A percentile compares a stretch with the other conserved stretches of the same genome.
phyloP scores from a whole-genome alignment of 176 grass and related monocot genomes.

The Carex scoparia region DNA sequence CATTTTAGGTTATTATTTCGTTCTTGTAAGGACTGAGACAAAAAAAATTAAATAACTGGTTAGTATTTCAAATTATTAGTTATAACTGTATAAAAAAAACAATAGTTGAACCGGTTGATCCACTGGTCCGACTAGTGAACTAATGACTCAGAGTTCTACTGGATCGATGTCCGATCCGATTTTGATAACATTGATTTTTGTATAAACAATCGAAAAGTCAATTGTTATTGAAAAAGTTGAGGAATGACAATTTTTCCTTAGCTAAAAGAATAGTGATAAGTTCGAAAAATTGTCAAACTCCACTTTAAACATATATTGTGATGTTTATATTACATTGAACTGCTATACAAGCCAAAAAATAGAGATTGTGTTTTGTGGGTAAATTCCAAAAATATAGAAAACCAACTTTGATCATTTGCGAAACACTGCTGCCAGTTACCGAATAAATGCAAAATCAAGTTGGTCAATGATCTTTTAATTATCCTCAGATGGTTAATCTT shows the following conservation, averaged over 20 bases:
- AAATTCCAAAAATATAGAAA: background rate
- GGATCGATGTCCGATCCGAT: no score
- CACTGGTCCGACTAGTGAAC: no score
- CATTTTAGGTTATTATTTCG: no score
- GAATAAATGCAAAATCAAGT: background rate
- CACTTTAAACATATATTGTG: background rate
- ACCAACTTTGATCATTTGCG: background rate
- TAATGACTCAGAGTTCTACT: no score
- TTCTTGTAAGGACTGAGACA: no score
- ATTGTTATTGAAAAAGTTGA: background rate
- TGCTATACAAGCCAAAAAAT: background rate
- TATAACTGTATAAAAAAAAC: no score
- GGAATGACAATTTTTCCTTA: background rate
- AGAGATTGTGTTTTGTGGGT: background rate
- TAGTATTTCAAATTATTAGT: no score
- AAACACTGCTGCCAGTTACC: background rate
- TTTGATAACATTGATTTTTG: no score
- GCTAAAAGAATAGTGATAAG: background rate
- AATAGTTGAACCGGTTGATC: no score
- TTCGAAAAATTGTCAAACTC: background rate
- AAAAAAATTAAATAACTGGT: no score
- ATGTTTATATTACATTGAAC: background rate
- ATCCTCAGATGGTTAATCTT: background rate
- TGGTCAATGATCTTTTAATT: background rate
- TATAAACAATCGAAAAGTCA: background rate